Conservation (phyloP, 495 filamentous ascomycete species). For the Aspergillus taichungensis region DNA sequence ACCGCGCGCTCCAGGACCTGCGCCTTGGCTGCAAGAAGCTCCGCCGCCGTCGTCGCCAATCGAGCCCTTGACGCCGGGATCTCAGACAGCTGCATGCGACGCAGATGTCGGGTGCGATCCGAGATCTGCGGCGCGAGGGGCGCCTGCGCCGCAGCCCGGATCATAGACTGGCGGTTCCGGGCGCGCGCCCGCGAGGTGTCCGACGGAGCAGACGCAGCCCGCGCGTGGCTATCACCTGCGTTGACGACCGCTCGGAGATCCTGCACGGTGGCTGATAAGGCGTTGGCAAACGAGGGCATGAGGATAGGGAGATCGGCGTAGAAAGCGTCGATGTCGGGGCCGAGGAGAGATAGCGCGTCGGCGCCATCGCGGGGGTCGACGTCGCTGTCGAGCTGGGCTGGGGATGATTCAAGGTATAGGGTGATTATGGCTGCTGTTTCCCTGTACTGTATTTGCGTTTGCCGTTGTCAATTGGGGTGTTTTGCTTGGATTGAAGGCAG, state of each 20-base stretch:
- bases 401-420: slow-evolving; percentile 30
- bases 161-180: slow-evolving; percentile 20
- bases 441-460: slow-evolving; percentile 16
- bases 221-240: slow-evolving; percentile 4
- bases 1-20: slow-evolving; percentile 32
- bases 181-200: slow-evolving; percentile 13
- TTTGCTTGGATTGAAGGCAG: no score
- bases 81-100: slow-evolving; percentile 22
- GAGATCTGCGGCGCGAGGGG: slow-evolving; percentile 20
- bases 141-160: slow-evolving; percentile 16
- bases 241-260: slow-evolving; percentile 24
- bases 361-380: slow-evolving; percentile 7
- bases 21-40: slow-evolving; percentile 23
- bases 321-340: slow-evolving; percentile 30
- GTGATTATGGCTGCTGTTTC: slow-evolving; percentile 28
- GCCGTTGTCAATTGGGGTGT: background rate
- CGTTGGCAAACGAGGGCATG: slow-evolving; percentile 17
- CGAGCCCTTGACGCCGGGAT: slow-evolving; percentile 24
- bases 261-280: slow-evolving; percentile 15
- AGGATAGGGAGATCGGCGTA: slow-evolving; percentile 25
- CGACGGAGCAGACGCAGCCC: background rate
- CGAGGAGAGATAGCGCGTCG: slow-evolving; percentile 25
- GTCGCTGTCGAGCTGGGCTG: slow-evolving; percentile 16
- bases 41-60: slow-evolving; percentile 31
- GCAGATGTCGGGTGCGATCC: slow-evolving; percentile 19